Evolutionary conservation across 257 asterid genomes (phyloP), one percentile per base, ranked within the genome.

Genomic region (Gynochthodes officinalis): DNA sequence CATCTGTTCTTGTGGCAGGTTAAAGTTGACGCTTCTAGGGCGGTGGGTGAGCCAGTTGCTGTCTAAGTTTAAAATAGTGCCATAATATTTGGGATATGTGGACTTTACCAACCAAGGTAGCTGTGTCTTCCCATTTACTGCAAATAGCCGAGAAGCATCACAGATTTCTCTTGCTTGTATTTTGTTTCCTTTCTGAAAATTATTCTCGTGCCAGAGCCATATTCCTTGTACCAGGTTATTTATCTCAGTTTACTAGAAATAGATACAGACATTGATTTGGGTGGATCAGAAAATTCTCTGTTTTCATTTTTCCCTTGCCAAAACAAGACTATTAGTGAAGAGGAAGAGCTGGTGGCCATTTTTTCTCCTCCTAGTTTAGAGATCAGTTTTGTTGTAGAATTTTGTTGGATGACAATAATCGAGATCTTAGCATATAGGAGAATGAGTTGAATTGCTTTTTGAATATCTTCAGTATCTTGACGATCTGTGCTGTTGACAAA

Each of bases 31-130:
- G 53, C 82, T 79, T 83, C 96, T 83, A 86, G 73, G 75, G 76
- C 84, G 32, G 86, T 79, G 76, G 83, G 85, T 79, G 83, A 84
- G 83, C 90, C 95, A 80, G 85, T 92, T 84, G 81, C 87, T 7
- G 90, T 73, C 71, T 88, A 92, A 77, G 65, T 73, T 77, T 67
- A 78, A 28, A 43, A 42, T 73, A 65, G 68, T 19, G 70, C 54
- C 13, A 18, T 66, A 76, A 76, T 54, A 50, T 73, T 63, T n/a
- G 62, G 67, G 46, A 63, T 64, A 44, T 27, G 33, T 23, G 37
- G 60, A 25, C 64, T 73, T 73, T n/a, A n/a, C n/a, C n/a, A n/a
- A 55, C 39, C 32, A 13, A 32, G 68, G 43, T 37, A 4, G 70
- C 65, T 8, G 32, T 71, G 74, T 65, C 76, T 64, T 49, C 32